Evolutionary conservation across 2,329 filamentous ascomycete genomes (phyloP).

Genomic region (Leptosphaerulina australis): DNA sequence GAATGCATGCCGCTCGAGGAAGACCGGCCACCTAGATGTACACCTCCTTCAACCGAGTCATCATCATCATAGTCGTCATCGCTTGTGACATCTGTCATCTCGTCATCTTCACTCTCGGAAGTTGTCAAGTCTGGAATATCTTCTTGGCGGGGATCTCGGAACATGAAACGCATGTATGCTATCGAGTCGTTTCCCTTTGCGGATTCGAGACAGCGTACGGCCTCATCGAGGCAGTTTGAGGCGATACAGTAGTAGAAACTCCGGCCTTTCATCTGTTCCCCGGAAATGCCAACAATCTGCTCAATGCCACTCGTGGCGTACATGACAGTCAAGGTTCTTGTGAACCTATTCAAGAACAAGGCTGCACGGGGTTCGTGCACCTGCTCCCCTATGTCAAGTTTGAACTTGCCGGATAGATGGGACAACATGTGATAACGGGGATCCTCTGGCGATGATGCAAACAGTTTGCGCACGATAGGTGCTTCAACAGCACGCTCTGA

Average conservation of each 20-base stretch:
- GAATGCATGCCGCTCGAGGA: conserved; percentile 9
- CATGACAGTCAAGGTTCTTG: conserved; percentile 81
- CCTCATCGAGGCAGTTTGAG: conserved; percentile 75
- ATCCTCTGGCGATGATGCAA: conserved; percentile 80
- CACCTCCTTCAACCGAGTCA: conserved; percentile 57
- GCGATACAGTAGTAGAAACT: conserved; percentile 90
- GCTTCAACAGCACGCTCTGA: conserved; percentile 79
- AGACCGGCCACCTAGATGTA: conserved; percentile 4
- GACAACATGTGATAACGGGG: conserved; percentile 90
- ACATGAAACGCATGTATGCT: conserved; percentile 86
- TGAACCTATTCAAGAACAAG: conserved; percentile 85
- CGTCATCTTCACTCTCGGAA: conserved; percentile 57
- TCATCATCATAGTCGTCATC: conserved; percentile 58
- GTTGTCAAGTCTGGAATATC: conserved; percentile 41
- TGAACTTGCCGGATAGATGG: conserved; percentile 81
- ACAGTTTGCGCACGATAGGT: conserved; percentile 77
- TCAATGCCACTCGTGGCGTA: conserved; percentile 79
- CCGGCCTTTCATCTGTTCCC: conserved; percentile 72
- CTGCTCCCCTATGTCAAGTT: conserved; percentile 57
- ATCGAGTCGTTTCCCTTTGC: conserved; percentile 92
- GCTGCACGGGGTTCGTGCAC: conserved; percentile 81
- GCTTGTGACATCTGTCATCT: conserved; percentile 56
- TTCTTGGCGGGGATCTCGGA: conserved; percentile 71
- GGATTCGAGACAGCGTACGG: conserved; percentile 78
- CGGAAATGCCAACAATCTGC: conserved; percentile 74